Evolutionary conservation across 371 early-diverging fungal genomes (phyloP).

Genomic region (Parasitella parasitica): DNA sequence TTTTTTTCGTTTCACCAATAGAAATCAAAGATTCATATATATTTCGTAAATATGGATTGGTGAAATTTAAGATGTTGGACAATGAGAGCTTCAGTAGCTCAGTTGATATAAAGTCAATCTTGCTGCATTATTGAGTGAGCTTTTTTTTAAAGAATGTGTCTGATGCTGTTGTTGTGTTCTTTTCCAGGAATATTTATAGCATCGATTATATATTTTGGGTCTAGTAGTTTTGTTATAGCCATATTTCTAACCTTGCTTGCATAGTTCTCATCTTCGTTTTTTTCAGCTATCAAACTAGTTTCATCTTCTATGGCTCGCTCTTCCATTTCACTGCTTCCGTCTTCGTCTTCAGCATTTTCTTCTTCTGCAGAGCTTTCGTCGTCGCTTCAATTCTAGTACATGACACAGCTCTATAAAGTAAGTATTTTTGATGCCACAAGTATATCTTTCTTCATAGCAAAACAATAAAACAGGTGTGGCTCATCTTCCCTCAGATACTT

Average conservation of each 20-base stretch:
- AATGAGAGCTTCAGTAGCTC: conserved; percentile 18
- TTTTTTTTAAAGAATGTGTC: conserved; percentile 12
- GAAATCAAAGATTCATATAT: conserved; percentile 8
- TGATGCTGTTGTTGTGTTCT: conserved; percentile 1
- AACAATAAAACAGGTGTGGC: too few species aligned
- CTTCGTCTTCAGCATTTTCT: conserved; percentile 6
- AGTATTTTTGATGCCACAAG: too few species aligned
- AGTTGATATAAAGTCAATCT: conserved; percentile 11
- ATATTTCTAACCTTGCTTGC: conserved; percentile 12
- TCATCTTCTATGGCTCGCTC: conserved; percentile 9
- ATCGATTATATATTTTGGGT: conserved; percentile 13
- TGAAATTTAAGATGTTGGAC: conserved; percentile 18
- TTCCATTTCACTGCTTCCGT: conserved; percentile 7
- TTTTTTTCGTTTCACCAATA: conserved; percentile 14
- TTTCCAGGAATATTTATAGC: conserved; percentile 6
- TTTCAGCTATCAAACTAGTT: conserved; percentile 12
- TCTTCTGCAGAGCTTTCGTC: conserved; percentile 10
- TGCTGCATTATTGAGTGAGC: conserved; percentile 13
- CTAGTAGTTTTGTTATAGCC: conserved; percentile 14
- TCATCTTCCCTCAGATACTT: too few species aligned
- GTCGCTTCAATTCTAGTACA: too few species aligned
- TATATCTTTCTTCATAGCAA: too few species aligned
- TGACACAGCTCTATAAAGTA: too few species aligned
- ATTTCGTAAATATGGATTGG: conserved; percentile 14
- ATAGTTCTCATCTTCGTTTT: conserved; percentile 2